phyloP scores from a whole-genome alignment of 805 yeast genomes.

The Nakazawaea wyomingensis region DNA sequence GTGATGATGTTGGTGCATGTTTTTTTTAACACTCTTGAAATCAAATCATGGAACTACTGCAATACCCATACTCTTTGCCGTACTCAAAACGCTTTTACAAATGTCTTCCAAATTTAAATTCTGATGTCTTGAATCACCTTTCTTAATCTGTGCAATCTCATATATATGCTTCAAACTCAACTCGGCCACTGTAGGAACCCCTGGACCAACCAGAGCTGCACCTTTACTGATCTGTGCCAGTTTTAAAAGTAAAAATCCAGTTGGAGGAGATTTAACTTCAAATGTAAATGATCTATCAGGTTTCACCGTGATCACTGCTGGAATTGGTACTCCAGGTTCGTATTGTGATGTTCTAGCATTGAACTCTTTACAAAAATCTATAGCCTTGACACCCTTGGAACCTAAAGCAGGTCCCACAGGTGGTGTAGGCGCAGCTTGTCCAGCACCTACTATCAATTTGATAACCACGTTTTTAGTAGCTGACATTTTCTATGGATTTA shows the following conservation, averaged over 20 bases:
- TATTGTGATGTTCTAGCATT: constrained; percentile 92
- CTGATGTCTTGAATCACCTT: constrained; percentile 77
- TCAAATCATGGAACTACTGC: constrained; percentile 59
- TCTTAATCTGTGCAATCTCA: constrained; percentile 91
- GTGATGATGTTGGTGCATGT: too few relatives aligned
- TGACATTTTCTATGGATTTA: too few relatives aligned
- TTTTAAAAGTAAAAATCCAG: constrained; percentile 77
- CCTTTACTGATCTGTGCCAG: constrained; percentile 84
- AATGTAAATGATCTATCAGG: constrained; percentile 92
- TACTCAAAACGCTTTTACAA: constrained; percentile 76
- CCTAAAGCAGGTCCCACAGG: constrained; percentile 99
- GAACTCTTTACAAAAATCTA: constrained; percentile 96
- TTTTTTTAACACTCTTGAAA: too few relatives aligned
- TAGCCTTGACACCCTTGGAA: constrained; percentile 97
- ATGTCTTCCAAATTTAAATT: constrained; percentile 67
- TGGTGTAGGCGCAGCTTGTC: constrained; percentile 97
- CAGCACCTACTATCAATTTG: constrained; percentile 92
- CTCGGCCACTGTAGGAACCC: constrained; percentile 36
- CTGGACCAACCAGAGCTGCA: constrained; percentile 64
- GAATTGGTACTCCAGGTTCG: constrained; percentile 84
- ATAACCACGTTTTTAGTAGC: constrained; percentile 58
- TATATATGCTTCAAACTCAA: constrained; percentile 81
- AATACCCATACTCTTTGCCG: constrained; percentile 88
- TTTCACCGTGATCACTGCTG: constrained; percentile 74
- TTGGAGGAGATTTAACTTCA: constrained; percentile 86